Evolutionary conservation across 495 filamentous ascomycete species (phyloP).

Genomic region (Terfezia boudieri): DNA sequence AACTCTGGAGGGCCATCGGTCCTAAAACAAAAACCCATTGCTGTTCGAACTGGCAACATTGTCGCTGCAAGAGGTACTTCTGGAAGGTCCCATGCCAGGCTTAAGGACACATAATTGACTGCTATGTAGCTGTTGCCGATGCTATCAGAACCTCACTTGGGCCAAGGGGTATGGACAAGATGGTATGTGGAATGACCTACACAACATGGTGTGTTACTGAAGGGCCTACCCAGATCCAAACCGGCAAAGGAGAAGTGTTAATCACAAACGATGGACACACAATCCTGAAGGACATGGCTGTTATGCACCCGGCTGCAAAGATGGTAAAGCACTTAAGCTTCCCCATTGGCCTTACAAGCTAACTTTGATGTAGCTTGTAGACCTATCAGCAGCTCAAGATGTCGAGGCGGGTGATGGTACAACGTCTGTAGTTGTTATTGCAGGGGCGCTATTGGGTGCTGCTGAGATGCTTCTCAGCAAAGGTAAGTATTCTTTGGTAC

Average conservation of each 20-base stretch:
- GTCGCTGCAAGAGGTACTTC: conserved; percentile 74
- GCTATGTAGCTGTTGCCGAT: conserved; percentile 60
- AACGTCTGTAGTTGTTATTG: conserved; percentile 94
- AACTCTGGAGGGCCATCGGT: conserved; percentile 1
- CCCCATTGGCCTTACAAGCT: background rate
- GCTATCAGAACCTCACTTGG: conserved; percentile 61
- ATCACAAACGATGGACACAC: conserved; percentile 99
- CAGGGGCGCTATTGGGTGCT: conserved; percentile 78
- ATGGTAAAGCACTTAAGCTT: conserved; percentile 29
- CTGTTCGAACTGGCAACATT: conserved; percentile 86
- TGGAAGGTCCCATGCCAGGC: background rate
- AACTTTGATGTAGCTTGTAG: conserved; percentile 36
- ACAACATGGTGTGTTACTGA: background rate
- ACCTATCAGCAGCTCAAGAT: conserved; percentile 90
- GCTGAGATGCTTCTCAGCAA: conserved; percentile 75
- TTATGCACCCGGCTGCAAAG: conserved; percentile 94
- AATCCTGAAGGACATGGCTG: conserved; percentile 94
- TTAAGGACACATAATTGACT: conserved; percentile 4
- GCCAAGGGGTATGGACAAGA: conserved; percentile 85
- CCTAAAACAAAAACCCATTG: conserved; percentile 86
- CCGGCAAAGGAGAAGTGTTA: conserved; percentile 84
- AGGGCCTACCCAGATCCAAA: conserved; percentile 38
- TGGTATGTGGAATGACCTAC: conserved; percentile 23
- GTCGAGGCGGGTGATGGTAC: conserved; percentile 97
- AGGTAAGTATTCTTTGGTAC: conserved; percentile 24